Evolutionary conservation across 2,329 filamentous ascomycete genomes (phyloP), one percentile per base, ranked within the genome.

Genomic region (Aspergillus amoenus): DNA sequence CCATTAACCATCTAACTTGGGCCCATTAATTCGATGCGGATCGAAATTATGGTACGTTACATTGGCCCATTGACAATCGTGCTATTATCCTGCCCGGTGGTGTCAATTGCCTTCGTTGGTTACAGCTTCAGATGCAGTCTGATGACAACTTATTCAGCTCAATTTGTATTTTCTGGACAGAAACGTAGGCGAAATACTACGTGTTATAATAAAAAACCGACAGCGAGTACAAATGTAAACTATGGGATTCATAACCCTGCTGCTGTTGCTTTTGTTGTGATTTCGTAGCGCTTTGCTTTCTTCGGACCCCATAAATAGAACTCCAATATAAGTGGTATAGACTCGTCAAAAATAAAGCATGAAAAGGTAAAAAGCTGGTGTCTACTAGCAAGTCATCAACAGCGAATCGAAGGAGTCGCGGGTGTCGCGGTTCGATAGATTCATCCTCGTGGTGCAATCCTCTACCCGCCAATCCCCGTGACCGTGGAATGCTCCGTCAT

Each of bases 351-450:
- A 69, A 68, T 56, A 63, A 61, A 68, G 62, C 51, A 53, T 53
- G 62, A 65, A 66, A 71, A 66, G 65, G 70, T 70, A 69, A 68
- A 27, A 72, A 67, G 62, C 63, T 64, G 67, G 64, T 56, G 47
- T 50, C 63, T 57, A 62, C 64, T 65, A 68, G 64, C 63, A 65
- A 62, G 60, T 66, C 66, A 64, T 67, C 61, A 64, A 62, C 64
- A 65, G 53, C 62, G 58, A 65, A 64, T 64, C 60, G 61, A 61
- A 62, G 52, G 64, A 61, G 43, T 40, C 55, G 50, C 37, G 47
- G 52, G 51, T 24, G 50, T 30, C 42, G 44, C 58, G 39, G 40
- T 40, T 55, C 43, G 34, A 27, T 53, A 57, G 30, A 45, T 48
- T 47, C 34, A 43, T 45, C 40, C 40, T 53, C 45, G 47, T 60